A percentile compares a stretch with the other conserved stretches of the same genome.
These are phyloP conservation scores for Paecilomyces fulvus DNA, from an alignment of 2,329 filamentous ascomycete genomes.

Conservation along the genomic window DNA sequence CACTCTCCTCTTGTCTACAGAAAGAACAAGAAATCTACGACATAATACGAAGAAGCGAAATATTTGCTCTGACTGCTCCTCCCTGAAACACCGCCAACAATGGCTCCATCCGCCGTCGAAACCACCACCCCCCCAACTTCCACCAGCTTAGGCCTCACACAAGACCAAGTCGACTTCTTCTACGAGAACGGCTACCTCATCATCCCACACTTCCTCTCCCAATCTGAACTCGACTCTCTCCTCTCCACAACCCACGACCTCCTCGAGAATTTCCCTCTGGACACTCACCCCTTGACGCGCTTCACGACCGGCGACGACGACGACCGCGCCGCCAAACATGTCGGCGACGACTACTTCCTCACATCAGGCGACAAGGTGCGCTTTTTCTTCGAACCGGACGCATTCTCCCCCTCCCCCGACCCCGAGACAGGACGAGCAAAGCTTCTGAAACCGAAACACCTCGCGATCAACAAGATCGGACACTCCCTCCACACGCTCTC, in stretches of 20 bases:
- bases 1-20: background rate
- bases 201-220: constrained; percentile 65
- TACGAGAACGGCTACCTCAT: constrained; percentile 81
- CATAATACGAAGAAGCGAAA: background rate
- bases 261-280: constrained; percentile 67
- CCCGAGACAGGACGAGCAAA: constrained; percentile 45
- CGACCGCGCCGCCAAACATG: constrained; percentile 51
- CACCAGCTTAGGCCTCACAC: constrained; percentile 50
- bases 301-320: constrained; percentile 77
- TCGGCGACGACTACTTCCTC: constrained; percentile 93
- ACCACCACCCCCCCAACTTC: background rate
- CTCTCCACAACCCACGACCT: constrained; percentile 66
- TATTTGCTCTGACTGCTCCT: background rate
- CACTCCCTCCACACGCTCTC: constrained; percentile 67
- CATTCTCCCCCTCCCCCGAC: constrained; percentile 46
- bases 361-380: constrained; percentile 81
- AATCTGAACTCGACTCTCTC: constrained; percentile 57
- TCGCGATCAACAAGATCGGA: constrained; percentile 83
- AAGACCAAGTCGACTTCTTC: constrained; percentile 64
- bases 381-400: constrained; percentile 97
- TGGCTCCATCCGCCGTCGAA: constrained; percentile 1
- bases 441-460: constrained; percentile 69
- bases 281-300: constrained; percentile 80
- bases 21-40: background rate
- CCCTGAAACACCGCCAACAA: background rate